Evolutionary conservation across 495 filamentous ascomycete species (phyloP), one percentile per base, ranked within the genome.

Genomic region (Penicillium fimorum): DNA sequence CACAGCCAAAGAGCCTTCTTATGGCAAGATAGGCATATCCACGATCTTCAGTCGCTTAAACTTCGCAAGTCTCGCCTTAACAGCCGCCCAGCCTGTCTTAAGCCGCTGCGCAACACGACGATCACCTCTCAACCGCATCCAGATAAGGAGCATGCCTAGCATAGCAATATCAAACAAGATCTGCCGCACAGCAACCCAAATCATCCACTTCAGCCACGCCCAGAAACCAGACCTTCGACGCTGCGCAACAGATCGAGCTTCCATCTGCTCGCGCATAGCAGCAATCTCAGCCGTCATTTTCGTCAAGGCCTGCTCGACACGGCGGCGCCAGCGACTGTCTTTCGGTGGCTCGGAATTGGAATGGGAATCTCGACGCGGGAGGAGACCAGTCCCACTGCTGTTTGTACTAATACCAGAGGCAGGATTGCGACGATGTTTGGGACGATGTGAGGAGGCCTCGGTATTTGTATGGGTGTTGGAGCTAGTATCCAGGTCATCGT

Each of bases 211-310:
- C 7, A 87, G 11, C 88, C 89, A 96, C n/a, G 86, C 79, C 58
- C 78, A 78, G 17, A 91, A 53, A 32, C 77, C 79, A 25, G 75
- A 79, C 41, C 82, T 78, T 50, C 80, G 72, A 13, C 71, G 65
- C 42, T 68, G 59, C 43, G 70, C 67, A 20, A 73, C 40, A 15
- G 69, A 60, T 32, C 74, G 76, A 3, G 83, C 80, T 52, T 95
- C 89, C 59, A 97, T 87, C 67, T 96, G 90, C 70, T 98, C 94
- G 22, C 94, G 81, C 59, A 96, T 76, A n/a, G 94, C 94, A 4
- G 94, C 90, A 17, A 97, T 84, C 72, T 98, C 94, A 13, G 92
- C 87, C 40, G 92, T 94, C 77, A 98, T 86, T 62, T 89, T 89
- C 41, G 92, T 87, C 53, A 97, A 82, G 29, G 91, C 90, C 42